phyloP scores from a whole-genome alignment of 345 rosid species.

The Populus simonii region DNA sequence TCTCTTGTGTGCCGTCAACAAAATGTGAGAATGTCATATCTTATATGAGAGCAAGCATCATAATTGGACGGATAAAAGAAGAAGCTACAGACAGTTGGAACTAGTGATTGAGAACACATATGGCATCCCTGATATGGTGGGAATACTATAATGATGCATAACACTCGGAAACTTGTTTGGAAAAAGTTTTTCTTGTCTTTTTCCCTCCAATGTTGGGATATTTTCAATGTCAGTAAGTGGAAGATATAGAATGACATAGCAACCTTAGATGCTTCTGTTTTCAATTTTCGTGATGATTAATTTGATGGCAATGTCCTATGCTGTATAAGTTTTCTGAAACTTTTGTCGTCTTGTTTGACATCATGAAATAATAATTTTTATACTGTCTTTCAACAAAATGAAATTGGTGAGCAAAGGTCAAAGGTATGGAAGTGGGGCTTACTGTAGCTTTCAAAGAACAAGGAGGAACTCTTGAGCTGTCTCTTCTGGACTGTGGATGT shows the following conservation, averaged over 20 bases:
- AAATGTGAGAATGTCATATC: no score
- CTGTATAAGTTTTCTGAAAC: neutral
- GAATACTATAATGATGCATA: neutral
- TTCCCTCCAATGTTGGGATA: neutral
- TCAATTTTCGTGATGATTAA: neutral
- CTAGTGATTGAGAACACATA: no score
- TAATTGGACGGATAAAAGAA: no score
- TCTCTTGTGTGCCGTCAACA: no score
- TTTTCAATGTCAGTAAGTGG: neutral
- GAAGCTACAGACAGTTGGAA: no score
- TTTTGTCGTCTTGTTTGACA: no score
- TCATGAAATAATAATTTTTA: neutral
- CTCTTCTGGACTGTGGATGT: conserved; percentile 42
- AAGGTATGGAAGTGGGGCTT: conserved; percentile 51
- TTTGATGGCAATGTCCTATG: neutral
- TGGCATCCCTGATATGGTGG: neutral
- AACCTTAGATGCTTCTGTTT: neutral
- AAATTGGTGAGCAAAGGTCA: conserved; percentile 41
- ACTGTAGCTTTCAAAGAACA: conserved; percentile 34
- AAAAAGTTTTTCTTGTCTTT: neutral
- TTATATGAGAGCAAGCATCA: no score
- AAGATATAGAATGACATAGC: neutral
- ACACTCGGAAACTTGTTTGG: neutral
- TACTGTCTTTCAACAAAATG: neutral
- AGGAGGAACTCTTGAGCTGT: conserved; percentile 49